Evolutionary conservation across 495 filamentous ascomycete species (phyloP).

Genomic region (Penicillium malachiteum): DNA sequence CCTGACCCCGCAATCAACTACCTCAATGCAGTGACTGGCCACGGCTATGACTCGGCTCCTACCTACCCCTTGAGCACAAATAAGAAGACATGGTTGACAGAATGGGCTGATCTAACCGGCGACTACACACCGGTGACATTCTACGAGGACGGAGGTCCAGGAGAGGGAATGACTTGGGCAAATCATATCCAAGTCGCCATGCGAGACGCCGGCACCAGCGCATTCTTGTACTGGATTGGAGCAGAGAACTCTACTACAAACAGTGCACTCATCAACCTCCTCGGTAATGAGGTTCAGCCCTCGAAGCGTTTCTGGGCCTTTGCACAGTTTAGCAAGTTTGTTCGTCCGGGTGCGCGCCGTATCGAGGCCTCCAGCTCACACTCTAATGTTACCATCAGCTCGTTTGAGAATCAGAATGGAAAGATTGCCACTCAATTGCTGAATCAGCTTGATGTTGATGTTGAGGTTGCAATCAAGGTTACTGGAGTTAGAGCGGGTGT

Average conservation of each 20-base stretch:
- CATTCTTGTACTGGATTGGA: constrained; percentile 55
- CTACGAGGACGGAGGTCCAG: constrained; percentile 43
- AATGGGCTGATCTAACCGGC: constrained; percentile 50
- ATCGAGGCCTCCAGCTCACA: constrained; percentile 34
- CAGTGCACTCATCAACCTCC: constrained; percentile 40
- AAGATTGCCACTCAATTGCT: constrained; percentile 43
- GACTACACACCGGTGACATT: constrained; percentile 27
- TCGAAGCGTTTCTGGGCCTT: constrained; percentile 52
- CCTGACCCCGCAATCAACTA: constrained; percentile 27
- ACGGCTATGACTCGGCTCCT: constrained; percentile 45
- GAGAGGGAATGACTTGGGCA: constrained; percentile 58
- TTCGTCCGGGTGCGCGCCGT: constrained; percentile 47
- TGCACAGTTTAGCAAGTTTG: constrained; percentile 45
- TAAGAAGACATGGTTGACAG: constrained; percentile 44
- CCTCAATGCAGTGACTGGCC: constrained; percentile 46
- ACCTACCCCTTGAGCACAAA: constrained; percentile 36
- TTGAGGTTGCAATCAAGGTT: not conserved
- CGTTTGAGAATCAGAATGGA: constrained; percentile 49
- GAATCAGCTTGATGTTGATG: constrained; percentile 36
- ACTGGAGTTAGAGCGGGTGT: not conserved
- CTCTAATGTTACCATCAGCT: constrained; percentile 37
- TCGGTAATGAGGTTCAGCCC: constrained; percentile 34
- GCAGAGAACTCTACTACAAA: constrained; percentile 24
- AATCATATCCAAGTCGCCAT: constrained; percentile 48
- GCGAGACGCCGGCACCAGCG: constrained; percentile 35